Evolutionary conservation across 768 basidiomycete species (phyloP).

Genomic region (Stropharia rugosoannulata): DNA sequence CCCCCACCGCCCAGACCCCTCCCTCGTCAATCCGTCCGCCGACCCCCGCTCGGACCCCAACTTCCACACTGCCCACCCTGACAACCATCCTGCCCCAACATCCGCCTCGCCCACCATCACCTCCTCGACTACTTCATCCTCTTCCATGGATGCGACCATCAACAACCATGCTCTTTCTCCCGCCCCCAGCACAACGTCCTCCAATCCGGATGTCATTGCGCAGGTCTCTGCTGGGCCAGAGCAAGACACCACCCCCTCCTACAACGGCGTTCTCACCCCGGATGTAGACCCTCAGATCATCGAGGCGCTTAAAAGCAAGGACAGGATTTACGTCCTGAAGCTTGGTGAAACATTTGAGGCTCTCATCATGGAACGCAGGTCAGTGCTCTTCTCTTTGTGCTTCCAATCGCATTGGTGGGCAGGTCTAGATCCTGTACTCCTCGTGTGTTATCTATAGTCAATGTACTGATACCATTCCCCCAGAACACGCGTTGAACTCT

Average conservation of each 20-base stretch:
- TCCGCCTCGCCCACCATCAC: conserved; percentile 13
- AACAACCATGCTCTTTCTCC: conserved; percentile 11
- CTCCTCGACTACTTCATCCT: conserved; percentile 12
- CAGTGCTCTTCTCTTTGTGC: conserved; percentile 26
- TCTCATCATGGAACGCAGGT: conserved; percentile 76
- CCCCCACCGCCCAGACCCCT: conserved; percentile 13
- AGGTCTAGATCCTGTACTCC: neutral
- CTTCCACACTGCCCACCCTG: conserved; percentile 7
- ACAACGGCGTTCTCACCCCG: conserved; percentile 16
- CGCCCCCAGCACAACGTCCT: conserved; percentile 19
- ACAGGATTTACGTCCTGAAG: conserved; percentile 84
- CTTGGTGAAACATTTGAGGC: conserved; percentile 85
- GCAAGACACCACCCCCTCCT: conserved; percentile 14
- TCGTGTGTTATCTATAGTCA: conserved; percentile 1
- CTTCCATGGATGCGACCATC: conserved; percentile 18
- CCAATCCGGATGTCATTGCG: conserved; percentile 11
- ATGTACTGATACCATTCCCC: conserved; percentile 22
- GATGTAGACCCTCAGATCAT: conserved; percentile 80
- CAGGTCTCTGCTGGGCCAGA: conserved; percentile 11
- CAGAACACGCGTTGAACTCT: conserved; percentile 65
- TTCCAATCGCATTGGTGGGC: neutral
- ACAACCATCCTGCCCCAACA: conserved; percentile 9
- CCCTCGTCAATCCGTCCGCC: conserved; percentile 13
- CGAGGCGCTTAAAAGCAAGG: conserved; percentile 86
- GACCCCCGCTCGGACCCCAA: conserved; percentile 13